Evolutionary conservation across 2,329 filamentous ascomycete species (phyloP).

Genomic region (Trichoderma citrinoviride): DNA sequence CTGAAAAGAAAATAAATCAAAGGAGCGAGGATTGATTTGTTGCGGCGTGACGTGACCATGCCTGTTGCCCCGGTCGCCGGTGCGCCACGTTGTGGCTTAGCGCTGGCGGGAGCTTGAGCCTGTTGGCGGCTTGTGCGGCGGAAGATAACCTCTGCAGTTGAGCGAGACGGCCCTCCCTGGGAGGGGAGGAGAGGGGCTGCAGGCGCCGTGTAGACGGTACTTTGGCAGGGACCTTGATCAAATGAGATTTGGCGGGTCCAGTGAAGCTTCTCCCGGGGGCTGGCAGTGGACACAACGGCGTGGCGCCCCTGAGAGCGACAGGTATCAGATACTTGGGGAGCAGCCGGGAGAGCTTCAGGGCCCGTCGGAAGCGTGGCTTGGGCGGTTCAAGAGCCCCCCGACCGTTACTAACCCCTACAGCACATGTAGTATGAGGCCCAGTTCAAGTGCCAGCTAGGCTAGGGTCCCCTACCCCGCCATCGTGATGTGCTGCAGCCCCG

Average conservation of each 20-base stretch:
- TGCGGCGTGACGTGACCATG: conserved; percentile 21
- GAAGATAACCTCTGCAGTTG: not conserved
- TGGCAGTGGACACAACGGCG: conserved; percentile 4
- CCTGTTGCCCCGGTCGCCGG: conserved; percentile 20
- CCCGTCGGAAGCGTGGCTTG: not conserved
- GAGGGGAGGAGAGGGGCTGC: not conserved
- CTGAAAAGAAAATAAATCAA: conserved; percentile 6
- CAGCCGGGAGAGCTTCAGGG: not conserved
- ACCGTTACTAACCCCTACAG: no score
- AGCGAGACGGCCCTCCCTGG: not conserved
- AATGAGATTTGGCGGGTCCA: not conserved
- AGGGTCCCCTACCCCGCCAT: conserved; percentile 34
- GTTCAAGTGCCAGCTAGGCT: not conserved
- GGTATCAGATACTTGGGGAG: not conserved
- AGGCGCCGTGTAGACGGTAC: conserved; percentile 7
- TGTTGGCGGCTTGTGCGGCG: not conserved
- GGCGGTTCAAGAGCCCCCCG: not conserved
- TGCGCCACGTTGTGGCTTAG: conserved; percentile 20
- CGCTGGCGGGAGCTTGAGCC: conserved; percentile 10
- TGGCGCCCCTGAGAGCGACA: conserved; percentile 4
- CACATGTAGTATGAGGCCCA: no score
- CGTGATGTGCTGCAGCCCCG: conserved; percentile 10
- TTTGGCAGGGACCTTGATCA: not conserved
- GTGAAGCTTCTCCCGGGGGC: not conserved
- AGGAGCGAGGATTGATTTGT: conserved; percentile 15